phyloP scores from a whole-genome alignment of 2,329 filamentous ascomycete genomes.

The Conoideocrella luteorostrata region DNA sequence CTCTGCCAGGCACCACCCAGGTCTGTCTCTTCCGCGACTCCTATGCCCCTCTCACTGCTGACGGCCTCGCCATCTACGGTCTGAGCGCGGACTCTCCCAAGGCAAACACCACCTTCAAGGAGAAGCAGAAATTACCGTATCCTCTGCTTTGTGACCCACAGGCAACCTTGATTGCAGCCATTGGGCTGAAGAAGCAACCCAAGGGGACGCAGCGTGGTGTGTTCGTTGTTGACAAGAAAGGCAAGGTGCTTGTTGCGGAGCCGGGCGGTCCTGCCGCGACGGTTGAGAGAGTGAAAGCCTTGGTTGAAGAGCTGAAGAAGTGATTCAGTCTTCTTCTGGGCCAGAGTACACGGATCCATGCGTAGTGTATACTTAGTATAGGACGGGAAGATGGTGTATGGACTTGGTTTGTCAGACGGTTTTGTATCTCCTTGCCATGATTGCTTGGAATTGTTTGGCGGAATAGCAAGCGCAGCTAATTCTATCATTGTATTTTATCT shows the following conservation, averaged over 20 bases:
- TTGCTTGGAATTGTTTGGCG: no score
- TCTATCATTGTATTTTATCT: no score
- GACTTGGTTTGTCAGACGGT: no score
- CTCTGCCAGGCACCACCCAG: constrained; percentile 72
- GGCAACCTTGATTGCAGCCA: constrained; percentile 69
- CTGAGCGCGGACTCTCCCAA: constrained; percentile 83
- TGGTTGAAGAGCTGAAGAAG: constrained; percentile 47
- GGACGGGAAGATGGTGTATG: no score
- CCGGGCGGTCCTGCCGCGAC: constrained; percentile 73
- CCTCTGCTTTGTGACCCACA: constrained; percentile 77
- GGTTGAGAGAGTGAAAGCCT: constrained; percentile 65
- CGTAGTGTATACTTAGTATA: no score
- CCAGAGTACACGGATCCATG: no score
- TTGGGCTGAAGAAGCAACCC: constrained; percentile 82
- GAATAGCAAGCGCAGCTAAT: no score
- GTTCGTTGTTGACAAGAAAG: constrained; percentile 76
- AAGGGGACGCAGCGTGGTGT: constrained; percentile 81
- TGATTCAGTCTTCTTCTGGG: constrained; percentile 2
- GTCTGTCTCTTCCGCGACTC: constrained; percentile 88
- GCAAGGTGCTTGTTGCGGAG: constrained; percentile 71
- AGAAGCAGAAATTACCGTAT: constrained; percentile 85
- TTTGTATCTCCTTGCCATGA: no score
- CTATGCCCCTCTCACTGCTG: constrained; percentile 67
- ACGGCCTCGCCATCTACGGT: constrained; percentile 81
- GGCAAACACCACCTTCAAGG: constrained; percentile 87